These are phyloP conservation scores for Geopyxis carbonaria DNA, from an alignment of 495 filamentous ascomycete genomes.

Conservation along the genomic window DNA sequence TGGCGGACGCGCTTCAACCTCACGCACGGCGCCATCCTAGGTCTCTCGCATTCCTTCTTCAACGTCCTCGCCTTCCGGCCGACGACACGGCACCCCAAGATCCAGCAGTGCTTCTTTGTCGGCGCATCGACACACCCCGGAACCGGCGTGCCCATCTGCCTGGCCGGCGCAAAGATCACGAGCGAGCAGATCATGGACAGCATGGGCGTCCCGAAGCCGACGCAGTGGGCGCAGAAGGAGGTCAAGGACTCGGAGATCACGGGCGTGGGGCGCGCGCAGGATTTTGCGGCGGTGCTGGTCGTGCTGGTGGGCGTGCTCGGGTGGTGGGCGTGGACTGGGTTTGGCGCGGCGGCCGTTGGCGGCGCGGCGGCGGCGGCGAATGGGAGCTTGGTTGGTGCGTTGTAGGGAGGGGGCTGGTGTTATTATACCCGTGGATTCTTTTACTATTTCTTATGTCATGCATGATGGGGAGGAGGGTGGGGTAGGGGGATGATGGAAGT, in stretches of 20 bases:
- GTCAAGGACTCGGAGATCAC: background rate
- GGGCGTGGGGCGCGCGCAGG: background rate
- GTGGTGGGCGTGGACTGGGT: too few species aligned
- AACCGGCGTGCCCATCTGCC: constrained; percentile 51
- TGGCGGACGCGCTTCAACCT: constrained; percentile 53
- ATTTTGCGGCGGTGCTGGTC: background rate
- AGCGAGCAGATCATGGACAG: constrained; percentile 1
- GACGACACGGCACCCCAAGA: constrained; percentile 33
- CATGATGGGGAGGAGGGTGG: too few species aligned
- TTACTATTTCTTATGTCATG: too few species aligned
- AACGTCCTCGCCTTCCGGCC: constrained; percentile 54
- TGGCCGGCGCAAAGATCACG: constrained; percentile 47
- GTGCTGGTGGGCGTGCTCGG: background rate
- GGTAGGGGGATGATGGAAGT: too few species aligned
- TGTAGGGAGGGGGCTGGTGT: too few species aligned
- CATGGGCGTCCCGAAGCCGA: background rate
- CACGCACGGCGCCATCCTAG: constrained; percentile 51
- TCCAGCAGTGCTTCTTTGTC: constrained; percentile 43
- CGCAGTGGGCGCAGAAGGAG: background rate
- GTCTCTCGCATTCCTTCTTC: constrained; percentile 49
- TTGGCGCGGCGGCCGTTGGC: too few species aligned
- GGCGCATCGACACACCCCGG: constrained; percentile 56
- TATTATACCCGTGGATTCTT: too few species aligned
- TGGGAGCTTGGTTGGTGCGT: too few species aligned
- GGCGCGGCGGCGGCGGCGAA: too few species aligned